These are phyloP conservation scores for Phytopythium mirpurense DNA, from an alignment of 352 stramenopile species.

Conservation along the genomic window DNA sequence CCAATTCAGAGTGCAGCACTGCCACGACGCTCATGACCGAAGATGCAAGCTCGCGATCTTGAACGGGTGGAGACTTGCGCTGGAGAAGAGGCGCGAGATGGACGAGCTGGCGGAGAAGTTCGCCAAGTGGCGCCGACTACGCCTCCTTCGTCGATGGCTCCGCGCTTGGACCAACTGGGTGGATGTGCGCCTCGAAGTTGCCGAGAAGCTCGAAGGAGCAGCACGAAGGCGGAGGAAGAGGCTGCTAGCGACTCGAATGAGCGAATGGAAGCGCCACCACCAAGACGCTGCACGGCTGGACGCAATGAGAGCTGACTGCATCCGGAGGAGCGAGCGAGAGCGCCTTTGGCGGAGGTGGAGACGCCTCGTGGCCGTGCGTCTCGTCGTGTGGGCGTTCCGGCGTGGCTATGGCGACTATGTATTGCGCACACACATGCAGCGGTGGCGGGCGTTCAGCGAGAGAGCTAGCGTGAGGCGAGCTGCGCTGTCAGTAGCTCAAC, in stretches of 20 bases:
- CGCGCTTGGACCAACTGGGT: slow-evolving; percentile 15
- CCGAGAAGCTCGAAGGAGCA: not conserved
- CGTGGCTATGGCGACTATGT: not conserved
- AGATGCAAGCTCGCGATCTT: slow-evolving; percentile 3
- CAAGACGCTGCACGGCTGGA: not conserved
- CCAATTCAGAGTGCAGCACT: not conserved
- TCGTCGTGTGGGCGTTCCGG: not conserved
- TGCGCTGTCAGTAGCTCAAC: slow-evolving; percentile 5
- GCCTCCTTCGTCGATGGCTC: slow-evolving; percentile 10
- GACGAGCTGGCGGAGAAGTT: slow-evolving; percentile 9
- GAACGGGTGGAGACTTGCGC: slow-evolving; percentile 6
- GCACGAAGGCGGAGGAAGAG: not conserved
- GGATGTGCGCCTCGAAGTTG: not conserved
- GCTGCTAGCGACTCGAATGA: not conserved
- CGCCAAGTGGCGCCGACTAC: slow-evolving; percentile 9
- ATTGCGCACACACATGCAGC: not conserved
- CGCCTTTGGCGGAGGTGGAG: not conserved
- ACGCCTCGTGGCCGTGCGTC: slow-evolving; percentile 1
- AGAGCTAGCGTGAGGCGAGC: not conserved
- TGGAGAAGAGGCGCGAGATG: slow-evolving; percentile 6
- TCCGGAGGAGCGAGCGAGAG: not conserved
- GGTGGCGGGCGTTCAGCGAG: slow-evolving; percentile 9
- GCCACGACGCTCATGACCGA: not conserved
- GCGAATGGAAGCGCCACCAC: not conserved
- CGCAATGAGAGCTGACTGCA: not conserved